phyloP scores from a whole-genome alignment of 139 green algal species.

The Helicosporidium sp. region DNA sequence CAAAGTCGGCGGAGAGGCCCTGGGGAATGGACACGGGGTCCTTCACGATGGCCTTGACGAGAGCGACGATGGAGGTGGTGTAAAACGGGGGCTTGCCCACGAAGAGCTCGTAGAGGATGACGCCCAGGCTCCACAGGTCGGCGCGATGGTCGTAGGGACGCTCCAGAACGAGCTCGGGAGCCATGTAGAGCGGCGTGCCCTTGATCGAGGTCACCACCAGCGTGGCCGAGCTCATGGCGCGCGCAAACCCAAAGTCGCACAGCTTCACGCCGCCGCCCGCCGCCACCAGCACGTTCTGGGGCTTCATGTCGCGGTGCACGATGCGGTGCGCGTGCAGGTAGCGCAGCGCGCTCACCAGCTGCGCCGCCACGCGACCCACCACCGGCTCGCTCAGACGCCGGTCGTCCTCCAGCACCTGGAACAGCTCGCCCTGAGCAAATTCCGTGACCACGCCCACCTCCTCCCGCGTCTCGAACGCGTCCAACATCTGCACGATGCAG shows the following conservation, averaged over 20 bases:
- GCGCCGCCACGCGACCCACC: slow-evolving; percentile 58
- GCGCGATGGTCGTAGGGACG: slow-evolving; percentile 84
- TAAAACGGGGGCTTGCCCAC: slow-evolving; percentile 93
- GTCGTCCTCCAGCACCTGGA: slow-evolving; percentile 93
- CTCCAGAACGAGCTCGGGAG: slow-evolving; percentile 94
- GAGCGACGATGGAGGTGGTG: slow-evolving; percentile 91
- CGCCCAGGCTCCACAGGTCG: slow-evolving; percentile 91
- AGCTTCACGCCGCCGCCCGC: slow-evolving; percentile 53
- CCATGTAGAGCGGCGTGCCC: slow-evolving; percentile 97
- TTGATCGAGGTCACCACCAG: slow-evolving; percentile 89
- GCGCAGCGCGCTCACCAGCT: slow-evolving; percentile 79
- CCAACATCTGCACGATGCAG: slow-evolving; percentile 36
- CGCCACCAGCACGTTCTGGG: slow-evolving; percentile 74
- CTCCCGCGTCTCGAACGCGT: slow-evolving; percentile 85
- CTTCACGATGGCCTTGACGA: slow-evolving; percentile 85
- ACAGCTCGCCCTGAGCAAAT: slow-evolving; percentile 91
- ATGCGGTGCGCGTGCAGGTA: slow-evolving; percentile 88
- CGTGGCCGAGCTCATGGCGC: slow-evolving; percentile 73
- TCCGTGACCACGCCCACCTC: slow-evolving; percentile 96
- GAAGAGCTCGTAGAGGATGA: slow-evolving; percentile 97
- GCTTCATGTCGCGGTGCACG: slow-evolving; percentile 83
- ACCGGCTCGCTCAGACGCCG: slow-evolving; percentile 59
- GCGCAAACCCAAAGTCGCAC: slow-evolving; percentile 80
- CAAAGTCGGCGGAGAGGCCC: slow-evolving; percentile 72
- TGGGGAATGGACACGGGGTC: slow-evolving; percentile 77